Evolutionary conservation across 371 early-diverging fungal genomes (phyloP).

Genomic region (Mortierella sp.): DNA sequence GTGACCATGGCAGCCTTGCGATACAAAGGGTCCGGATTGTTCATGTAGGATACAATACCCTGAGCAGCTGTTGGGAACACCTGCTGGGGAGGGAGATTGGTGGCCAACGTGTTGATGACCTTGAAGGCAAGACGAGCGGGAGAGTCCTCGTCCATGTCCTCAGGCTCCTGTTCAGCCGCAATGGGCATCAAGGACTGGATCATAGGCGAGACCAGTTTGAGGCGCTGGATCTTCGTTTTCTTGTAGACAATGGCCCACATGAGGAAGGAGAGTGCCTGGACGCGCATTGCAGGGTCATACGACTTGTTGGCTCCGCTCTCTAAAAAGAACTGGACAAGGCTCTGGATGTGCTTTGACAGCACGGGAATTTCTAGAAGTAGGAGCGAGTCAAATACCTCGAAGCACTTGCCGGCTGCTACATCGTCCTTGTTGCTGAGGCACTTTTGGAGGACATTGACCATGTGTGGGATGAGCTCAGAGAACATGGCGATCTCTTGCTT

Average conservation of each 20-base stretch:
- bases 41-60: constrained; percentile 79
- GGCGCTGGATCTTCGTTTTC: constrained; percentile 82
- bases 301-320: constrained; percentile 74
- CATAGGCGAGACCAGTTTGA: constrained; percentile 80
- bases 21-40: constrained; percentile 73
- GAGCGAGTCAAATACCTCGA: constrained; percentile 86
- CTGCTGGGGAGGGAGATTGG: constrained; percentile 86
- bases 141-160: constrained; percentile 87
- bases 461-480: constrained; percentile 79
- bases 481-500: constrained; percentile 77
- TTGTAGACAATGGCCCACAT: constrained; percentile 88
- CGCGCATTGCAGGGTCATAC: constrained; percentile 76
- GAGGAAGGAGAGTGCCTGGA: constrained; percentile 86
- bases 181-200: constrained; percentile 86
- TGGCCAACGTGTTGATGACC: constrained; percentile 81
- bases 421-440: constrained; percentile 78
- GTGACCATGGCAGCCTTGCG: constrained; percentile 92
- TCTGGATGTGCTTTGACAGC: constrained; percentile 78
- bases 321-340: constrained; percentile 84
- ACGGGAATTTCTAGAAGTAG: constrained; percentile 85
- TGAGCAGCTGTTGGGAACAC: constrained; percentile 85
- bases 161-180: constrained; percentile 86
- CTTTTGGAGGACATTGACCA: constrained; percentile 86
- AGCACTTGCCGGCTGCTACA: constrained; percentile 77
- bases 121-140: constrained; percentile 80